Evolutionary conservation across 495 filamentous ascomycete species (phyloP), one percentile per base, ranked within the genome.

Genomic region (Endocarpon pusillum): DNA sequence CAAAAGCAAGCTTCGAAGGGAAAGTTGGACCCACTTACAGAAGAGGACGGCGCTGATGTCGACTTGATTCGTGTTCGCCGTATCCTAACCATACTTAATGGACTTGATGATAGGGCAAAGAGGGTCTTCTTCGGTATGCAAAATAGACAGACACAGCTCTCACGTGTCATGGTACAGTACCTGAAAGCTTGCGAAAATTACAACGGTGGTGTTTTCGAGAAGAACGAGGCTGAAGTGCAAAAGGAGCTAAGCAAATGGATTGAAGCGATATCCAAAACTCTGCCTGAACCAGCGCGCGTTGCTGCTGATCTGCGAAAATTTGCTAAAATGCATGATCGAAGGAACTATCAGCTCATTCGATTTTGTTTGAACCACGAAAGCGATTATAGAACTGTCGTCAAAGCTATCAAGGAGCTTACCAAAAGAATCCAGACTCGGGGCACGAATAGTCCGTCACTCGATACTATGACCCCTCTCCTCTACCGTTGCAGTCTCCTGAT

Each of bases 51-150:
- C 28, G 71, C 50, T 12, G 81, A 93, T 43, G 68, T 75, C 6
- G 85, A 97, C 53, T 81, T 75, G 45, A 75, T 94, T 20, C 72
- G 89, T 3, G 77, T 81, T 6, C 81, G 87, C 51, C 72, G 89
- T 25, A 76, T 94, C 21, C 62, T 97, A 2, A 65, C 91, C 2
- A 61, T 96, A 3, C 63, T 89, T 10, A 74, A 71, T 31, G 76
- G 77, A 11, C 61, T 97, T 5, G 85, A 93, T 42, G 62, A 63
- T 10, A 78, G 69, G 43, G 78, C 83, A 2, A 81, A 76, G 48
- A 81, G 72, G 47, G 86, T 87, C 0, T 87, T 94, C 48, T 89
- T 92, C 49, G 76, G 75, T n/a, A 66, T 89, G 45, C 79, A 87
- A 50, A 64, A 63, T 15, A 71, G 83, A 32, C 82, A 85, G 46